A percentile compares a stretch with the other conserved stretches of the same genome.
These are phyloP conservation scores for Fusarium metavorans DNA, from an alignment of 2,329 filamentous ascomycete species.

Conservation along the genomic window DNA sequence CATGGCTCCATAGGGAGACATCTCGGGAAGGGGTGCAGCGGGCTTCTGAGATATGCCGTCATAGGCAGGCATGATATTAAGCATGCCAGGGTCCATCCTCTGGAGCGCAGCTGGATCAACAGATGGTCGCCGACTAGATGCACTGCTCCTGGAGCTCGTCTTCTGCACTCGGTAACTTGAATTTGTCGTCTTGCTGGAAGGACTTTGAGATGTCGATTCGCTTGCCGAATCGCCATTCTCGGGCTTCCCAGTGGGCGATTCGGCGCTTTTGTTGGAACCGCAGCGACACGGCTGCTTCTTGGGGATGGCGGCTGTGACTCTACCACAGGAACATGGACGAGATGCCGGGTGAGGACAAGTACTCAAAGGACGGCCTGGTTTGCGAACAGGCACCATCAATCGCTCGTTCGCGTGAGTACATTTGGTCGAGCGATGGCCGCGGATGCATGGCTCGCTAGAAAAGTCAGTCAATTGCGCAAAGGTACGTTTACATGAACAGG, in stretches of 20 bases:
- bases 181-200: conserved; percentile 44
- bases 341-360: conserved; percentile 75
- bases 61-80: conserved; percentile 60
- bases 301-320: conserved; percentile 74
- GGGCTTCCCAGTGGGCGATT: conserved; percentile 34
- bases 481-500: neutral
- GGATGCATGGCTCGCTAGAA: conserved; percentile 78
- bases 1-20: conserved; percentile 45
- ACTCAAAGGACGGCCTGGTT: conserved; percentile 77
- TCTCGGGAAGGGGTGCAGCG: conserved; percentile 38
- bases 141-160: conserved; percentile 49
- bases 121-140: conserved; percentile 58
- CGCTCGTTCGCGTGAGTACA: conserved; percentile 77
- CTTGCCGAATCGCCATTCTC: conserved; percentile 44
- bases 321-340: conserved; percentile 70
- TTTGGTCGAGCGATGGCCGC: conserved; percentile 81
- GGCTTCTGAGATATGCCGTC: conserved; percentile 44
- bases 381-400: conserved; percentile 77
- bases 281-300: conserved; percentile 69
- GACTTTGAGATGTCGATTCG: conserved; percentile 46
- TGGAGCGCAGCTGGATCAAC: conserved; percentile 62
- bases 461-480: conserved; percentile 23
- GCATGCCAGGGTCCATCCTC: conserved; percentile 64
- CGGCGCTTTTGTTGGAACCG: conserved; percentile 50
- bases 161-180: conserved; percentile 62